A percentile compares a stretch with the other conserved stretches of the same genome.
Conservation (phyloP, 1,139 yeast species). For the Wickerhamomyces sp. region DNA sequence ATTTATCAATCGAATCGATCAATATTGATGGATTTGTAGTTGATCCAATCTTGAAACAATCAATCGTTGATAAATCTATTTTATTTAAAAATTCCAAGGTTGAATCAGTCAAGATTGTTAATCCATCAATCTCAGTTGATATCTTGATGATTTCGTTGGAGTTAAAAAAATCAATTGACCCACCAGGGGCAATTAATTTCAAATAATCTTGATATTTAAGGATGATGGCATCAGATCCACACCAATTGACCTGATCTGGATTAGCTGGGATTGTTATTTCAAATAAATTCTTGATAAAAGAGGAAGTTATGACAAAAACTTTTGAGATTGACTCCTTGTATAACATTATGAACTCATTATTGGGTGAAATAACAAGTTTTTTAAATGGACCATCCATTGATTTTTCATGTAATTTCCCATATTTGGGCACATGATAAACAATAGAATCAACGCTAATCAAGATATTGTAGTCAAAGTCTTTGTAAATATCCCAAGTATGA, state of each 20-base stretch:
- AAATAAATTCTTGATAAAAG: conserved; percentile 47
- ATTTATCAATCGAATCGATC: conserved; percentile 74
- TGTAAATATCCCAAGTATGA: conserved; percentile 16
- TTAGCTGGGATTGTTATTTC: conserved; percentile 38
- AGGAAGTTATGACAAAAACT: conserved; percentile 49
- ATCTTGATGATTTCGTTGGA: conserved; percentile 33
- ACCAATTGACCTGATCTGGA: conserved; percentile 62
- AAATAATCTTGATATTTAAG: conserved; percentile 58
- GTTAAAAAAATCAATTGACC: conserved; percentile 41
- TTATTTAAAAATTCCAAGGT: conserved; percentile 61
- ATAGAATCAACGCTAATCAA: conserved; percentile 13
- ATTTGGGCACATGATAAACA: conserved; percentile 11
- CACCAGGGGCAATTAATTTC: conserved; percentile 67
- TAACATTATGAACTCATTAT: conserved; percentile 55
- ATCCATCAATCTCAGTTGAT: conserved; percentile 62
- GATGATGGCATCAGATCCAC: conserved; percentile 80
- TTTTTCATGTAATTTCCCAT: conserved; percentile 17
- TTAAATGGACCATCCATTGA: conserved; percentile 50
- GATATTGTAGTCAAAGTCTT: conserved; percentile 3
- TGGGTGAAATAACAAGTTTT: conserved; percentile 51
- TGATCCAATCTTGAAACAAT: conserved; percentile 78
- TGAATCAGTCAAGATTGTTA: conserved; percentile 55
- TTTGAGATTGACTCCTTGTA: conserved; percentile 39
- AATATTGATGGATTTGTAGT: conserved; percentile 78
- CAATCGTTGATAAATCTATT: conserved; percentile 54